phyloP scores from a whole-genome alignment of 139 green algal species.

The Parachlorella kessleri region DNA sequence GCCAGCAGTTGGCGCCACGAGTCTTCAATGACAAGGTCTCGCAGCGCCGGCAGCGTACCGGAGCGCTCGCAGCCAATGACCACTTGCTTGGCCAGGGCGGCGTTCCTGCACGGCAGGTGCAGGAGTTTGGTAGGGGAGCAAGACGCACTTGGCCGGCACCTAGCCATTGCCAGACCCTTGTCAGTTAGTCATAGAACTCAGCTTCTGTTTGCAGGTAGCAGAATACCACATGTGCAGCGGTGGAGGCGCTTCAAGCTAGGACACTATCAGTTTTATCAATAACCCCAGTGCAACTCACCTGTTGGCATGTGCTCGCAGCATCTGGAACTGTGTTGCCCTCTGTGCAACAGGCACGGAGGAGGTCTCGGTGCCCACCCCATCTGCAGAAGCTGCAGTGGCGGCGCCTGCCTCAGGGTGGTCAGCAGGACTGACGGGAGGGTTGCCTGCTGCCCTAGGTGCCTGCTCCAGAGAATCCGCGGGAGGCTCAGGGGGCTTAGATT shows the following conservation, averaged over 20 bases:
- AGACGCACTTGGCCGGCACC: neutral
- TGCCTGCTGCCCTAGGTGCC: neutral
- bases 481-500: neutral
- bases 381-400: neutral
- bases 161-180: no score
- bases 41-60: constrained; percentile 36
- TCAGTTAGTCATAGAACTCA: no score
- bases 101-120: constrained; percentile 9
- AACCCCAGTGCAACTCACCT: constrained; percentile 1
- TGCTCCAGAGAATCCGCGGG: neutral
- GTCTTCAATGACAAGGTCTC: constrained; percentile 60
- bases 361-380: neutral
- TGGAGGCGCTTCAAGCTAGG: neutral
- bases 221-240: neutral
- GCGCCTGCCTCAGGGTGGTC: neutral
- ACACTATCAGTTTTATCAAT: neutral
- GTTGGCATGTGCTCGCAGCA: constrained; percentile 22
- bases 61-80: constrained; percentile 17
- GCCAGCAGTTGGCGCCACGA: constrained; percentile 58
- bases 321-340: constrained; percentile 12
- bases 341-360: neutral
- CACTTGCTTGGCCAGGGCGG: constrained; percentile 36
- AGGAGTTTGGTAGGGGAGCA: neutral
- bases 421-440: neutral
- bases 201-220: neutral